Conservation (phyloP, 495 filamentous ascomycete species). For the Penicillium manginii region DNA sequence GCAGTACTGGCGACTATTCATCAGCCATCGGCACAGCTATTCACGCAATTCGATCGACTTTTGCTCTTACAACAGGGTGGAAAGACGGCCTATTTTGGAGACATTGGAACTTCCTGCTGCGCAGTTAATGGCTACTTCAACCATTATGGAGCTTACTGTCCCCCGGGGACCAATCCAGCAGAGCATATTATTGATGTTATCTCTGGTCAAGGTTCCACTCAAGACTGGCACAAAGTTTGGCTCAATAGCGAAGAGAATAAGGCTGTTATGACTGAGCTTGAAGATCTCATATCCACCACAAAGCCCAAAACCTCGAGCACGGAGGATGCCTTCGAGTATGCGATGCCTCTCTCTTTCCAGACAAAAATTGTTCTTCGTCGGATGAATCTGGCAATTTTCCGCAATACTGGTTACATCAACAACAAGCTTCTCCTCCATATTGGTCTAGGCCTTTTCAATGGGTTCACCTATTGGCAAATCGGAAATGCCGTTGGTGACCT, state of each 20-base stretch:
- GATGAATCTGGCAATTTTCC: conserved; percentile 62
- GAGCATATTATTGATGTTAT: conserved; percentile 95
- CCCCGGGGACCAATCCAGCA: conserved; percentile 75
- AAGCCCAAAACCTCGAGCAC: conserved; percentile 29
- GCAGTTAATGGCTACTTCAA: conserved; percentile 73
- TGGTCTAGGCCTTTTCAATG: conserved; percentile 40
- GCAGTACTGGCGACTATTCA: conserved; percentile 79
- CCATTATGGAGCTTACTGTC: conserved; percentile 73
- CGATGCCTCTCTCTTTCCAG: conserved; percentile 59
- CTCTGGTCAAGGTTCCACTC: conserved; percentile 35
- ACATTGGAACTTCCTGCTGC: conserved; percentile 56
- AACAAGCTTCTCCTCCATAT: conserved; percentile 57
- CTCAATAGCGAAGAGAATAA: conserved; percentile 54
- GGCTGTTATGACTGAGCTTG: conserved; percentile 53
- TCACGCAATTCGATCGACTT: conserved; percentile 74
- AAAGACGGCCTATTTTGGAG: conserved; percentile 73
- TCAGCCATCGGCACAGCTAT: conserved; percentile 72
- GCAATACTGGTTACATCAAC: conserved; percentile 65
- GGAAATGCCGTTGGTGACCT: conserved; percentile 32
- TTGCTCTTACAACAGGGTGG: conserved; percentile 71
- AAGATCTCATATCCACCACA: conserved; percentile 52
- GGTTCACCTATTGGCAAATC: conserved; percentile 47
- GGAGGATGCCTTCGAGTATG: conserved; percentile 55
- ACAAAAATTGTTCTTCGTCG: conserved; percentile 59
- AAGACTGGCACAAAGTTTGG: conserved; percentile 70